These are phyloP conservation scores for Ophiostoma tasmaniense DNA, from an alignment of 2,329 filamentous ascomycete genomes.

Conservation along the genomic window DNA sequence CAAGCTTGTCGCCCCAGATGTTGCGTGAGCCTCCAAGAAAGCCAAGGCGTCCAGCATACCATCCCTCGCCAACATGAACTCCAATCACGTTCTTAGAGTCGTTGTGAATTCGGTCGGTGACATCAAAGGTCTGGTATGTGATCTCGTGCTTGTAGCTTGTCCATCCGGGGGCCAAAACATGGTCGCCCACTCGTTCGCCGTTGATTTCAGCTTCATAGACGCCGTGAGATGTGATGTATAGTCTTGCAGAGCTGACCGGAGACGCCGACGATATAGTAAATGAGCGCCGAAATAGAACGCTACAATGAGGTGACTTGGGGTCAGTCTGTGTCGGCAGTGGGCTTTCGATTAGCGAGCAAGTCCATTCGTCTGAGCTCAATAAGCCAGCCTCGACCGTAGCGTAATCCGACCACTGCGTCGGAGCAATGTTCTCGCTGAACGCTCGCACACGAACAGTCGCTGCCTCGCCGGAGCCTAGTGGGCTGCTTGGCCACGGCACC, in stretches of 20 bases:
- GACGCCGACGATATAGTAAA: background rate
- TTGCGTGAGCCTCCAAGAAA: slow-evolving; percentile 22
- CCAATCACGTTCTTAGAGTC: slow-evolving; percentile 23
- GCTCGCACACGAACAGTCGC: background rate
- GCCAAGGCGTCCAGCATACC: slow-evolving; percentile 32
- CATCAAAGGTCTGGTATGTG: slow-evolving; percentile 36
- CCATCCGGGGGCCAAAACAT: slow-evolving; percentile 34
- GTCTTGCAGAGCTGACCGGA: background rate
- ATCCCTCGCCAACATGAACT: slow-evolving; percentile 37
- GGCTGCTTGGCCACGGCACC: background rate
- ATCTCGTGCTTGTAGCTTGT: slow-evolving; percentile 34
- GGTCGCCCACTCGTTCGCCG: slow-evolving; percentile 22
- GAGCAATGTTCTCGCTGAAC: background rate
- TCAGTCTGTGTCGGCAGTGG: background rate
- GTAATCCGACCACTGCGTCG: background rate
- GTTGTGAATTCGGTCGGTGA: slow-evolving; percentile 28
- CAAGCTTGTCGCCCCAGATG: slow-evolving; percentile 34
- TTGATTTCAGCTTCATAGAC: background rate
- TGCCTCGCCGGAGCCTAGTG: background rate
- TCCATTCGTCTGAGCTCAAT: background rate
- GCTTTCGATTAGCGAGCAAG: background rate
- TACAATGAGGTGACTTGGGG: background rate
- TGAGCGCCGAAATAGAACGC: background rate
- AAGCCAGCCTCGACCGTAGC: background rate
- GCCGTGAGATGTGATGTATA: background rate